Percentiles rank a stretch among this genome's conserved stretches.
These are phyloP conservation scores for Xylaria sp. DNA, from an alignment of 2,329 filamentous ascomycete genomes.

Conservation along the genomic window DNA sequence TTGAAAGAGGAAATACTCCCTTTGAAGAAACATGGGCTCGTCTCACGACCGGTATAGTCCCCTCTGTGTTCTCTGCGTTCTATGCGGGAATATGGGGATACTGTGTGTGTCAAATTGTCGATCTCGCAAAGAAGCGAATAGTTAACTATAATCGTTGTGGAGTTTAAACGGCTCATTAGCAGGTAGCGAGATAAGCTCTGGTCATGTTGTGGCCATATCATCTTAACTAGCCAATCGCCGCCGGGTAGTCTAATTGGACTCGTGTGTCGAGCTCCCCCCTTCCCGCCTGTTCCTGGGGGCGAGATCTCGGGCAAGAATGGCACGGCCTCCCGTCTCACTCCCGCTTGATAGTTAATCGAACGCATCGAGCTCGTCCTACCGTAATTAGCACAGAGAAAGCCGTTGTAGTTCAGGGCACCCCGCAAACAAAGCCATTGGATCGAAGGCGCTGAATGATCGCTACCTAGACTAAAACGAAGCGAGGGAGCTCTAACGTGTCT, in stretches of 20 bases:
- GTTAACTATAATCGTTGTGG: neutral
- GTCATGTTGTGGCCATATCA: constrained; percentile 3
- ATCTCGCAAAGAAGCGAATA: neutral
- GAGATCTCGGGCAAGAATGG: constrained; percentile 35
- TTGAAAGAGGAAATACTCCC: constrained; percentile 2
- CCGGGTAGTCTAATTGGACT: neutral
- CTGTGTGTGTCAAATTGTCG: neutral
- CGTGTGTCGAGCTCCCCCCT: constrained; percentile 6
- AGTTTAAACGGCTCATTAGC: neutral
- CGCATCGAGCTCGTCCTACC: constrained; percentile 12
- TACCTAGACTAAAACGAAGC: constrained; percentile 1
- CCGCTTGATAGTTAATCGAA: constrained; percentile 16
- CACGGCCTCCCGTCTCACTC: constrained; percentile 40
- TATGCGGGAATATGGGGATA: neutral
- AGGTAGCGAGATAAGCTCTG: neutral
- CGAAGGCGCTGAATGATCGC: constrained; percentile 1
- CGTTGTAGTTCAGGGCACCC: constrained; percentile 14
- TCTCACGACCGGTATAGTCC: constrained; percentile 23
- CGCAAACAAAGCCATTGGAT: constrained; percentile 14
- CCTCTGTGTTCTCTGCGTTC: neutral
- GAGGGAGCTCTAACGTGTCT: neutral
- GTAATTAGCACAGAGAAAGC: constrained; percentile 16
- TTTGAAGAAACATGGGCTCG: constrained; percentile 20
- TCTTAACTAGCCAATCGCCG: constrained; percentile 12
- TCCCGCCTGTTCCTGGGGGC: constrained; percentile 21